These are phyloP conservation scores for Dalechampia spathulata DNA, from an alignment of 441 rosid genomes.

Conservation along the genomic window DNA sequence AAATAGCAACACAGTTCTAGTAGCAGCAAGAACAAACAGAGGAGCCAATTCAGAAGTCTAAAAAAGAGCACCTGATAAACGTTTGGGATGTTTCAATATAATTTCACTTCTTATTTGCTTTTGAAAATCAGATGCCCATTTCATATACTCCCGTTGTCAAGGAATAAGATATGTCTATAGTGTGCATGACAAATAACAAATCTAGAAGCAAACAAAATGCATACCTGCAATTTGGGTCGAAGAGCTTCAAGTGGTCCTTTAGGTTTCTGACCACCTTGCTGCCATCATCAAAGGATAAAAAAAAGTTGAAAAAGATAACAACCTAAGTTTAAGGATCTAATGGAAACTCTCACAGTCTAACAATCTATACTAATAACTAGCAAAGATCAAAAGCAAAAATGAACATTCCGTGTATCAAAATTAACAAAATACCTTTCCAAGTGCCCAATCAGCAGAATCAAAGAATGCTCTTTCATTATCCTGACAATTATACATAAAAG, in stretches of 20 bases:
- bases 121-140: too few species aligned
- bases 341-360: neutral
- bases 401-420: too few species aligned
- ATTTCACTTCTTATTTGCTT: too few species aligned
- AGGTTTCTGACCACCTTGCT: conserved; percentile 99
- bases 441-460: conserved; percentile 99
- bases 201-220: neutral
- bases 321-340: conserved; percentile 6
- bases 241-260: conserved; percentile 99
- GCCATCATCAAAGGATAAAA: conserved; percentile 23
- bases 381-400: neutral
- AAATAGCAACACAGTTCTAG: neutral
- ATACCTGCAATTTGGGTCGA: conserved; percentile 96
- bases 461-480: conserved; percentile 98
- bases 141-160: too few species aligned
- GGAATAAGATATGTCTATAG: neutral
- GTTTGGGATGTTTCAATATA: too few species aligned
- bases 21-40: neutral
- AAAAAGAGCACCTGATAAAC: too few species aligned
- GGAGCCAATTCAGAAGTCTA: too few species aligned
- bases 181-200: neutral
- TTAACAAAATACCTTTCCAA: conserved; percentile 69
- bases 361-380: conserved; percentile 4
- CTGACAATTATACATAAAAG: conserved; percentile 32
- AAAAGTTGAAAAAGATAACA: conserved; percentile 2